Conservation (phyloP, 2,329 filamentous ascomycete genomes). For the Verruconis gallopava region DNA sequence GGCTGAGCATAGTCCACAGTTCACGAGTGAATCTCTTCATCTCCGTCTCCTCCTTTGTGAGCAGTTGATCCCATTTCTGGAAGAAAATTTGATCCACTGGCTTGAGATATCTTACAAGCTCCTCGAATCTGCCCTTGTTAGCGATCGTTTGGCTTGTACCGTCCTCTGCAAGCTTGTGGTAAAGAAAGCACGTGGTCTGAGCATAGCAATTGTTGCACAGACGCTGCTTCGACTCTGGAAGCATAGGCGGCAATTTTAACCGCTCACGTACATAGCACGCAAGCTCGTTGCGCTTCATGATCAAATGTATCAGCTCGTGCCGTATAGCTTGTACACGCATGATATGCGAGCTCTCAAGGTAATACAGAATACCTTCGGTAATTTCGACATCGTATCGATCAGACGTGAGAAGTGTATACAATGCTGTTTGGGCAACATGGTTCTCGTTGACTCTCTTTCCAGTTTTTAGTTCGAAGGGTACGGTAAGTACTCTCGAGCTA, state of each 20-base stretch:
- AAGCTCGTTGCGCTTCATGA: conserved; percentile 86
- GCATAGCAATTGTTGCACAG: conserved; percentile 83
- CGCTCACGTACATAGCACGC: conserved; percentile 75
- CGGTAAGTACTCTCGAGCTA: conserved; percentile 57
- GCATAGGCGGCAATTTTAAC: conserved; percentile 72
- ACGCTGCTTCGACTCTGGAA: conserved; percentile 53
- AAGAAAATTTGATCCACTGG: conserved; percentile 71
- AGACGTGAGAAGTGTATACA: conserved; percentile 85
- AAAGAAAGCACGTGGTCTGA: conserved; percentile 80
- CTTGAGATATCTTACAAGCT: conserved; percentile 65
- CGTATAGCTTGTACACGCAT: conserved; percentile 74
- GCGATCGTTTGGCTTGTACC: conserved; percentile 72
- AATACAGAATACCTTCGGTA: conserved; percentile 82
- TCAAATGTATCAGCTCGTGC: conserved; percentile 87
- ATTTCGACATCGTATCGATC: conserved; percentile 91
- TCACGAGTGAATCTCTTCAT: conserved; percentile 77
- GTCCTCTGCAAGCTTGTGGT: conserved; percentile 79
- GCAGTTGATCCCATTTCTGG: conserved; percentile 80
- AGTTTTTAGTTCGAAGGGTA: conserved; percentile 93
- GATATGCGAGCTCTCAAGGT: conserved; percentile 81
- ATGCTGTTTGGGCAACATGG: conserved; percentile 84
- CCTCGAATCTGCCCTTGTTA: conserved; percentile 69
- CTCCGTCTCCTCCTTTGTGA: conserved; percentile 91
- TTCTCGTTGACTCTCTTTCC: conserved; percentile 67
- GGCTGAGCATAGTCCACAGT: conserved; percentile 90